phyloP scores from a whole-genome alignment of 2,329 filamentous ascomycete species.

The Cercospora zeae-maydis region DNA sequence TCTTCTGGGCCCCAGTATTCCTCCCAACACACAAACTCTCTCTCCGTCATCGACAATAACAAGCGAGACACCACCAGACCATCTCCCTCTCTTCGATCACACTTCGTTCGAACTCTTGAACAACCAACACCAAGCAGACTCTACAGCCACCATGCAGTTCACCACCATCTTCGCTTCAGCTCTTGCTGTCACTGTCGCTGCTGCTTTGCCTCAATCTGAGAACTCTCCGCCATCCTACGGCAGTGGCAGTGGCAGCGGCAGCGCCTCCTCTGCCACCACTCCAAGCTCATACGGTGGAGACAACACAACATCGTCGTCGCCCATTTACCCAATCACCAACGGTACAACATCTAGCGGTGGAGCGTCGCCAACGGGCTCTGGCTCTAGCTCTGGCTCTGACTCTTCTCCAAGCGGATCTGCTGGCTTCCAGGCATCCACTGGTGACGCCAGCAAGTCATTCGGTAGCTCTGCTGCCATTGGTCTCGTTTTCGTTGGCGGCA shows the following conservation, averaged over 20 bases:
- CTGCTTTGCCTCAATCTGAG: conserved; percentile 6
- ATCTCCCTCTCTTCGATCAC: neutral
- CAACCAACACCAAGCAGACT: neutral
- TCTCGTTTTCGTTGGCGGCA: conserved; percentile 17
- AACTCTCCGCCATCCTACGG: neutral
- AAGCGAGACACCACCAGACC: neutral
- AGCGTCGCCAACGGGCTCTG: conserved; percentile 13
- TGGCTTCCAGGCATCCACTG: conserved; percentile 10
- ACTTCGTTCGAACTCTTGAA: neutral
- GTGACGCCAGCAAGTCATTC: conserved; percentile 1
- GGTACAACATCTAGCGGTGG: conserved; percentile 9
- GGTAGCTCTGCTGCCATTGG: conserved; percentile 18
- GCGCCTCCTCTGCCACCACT: neutral
- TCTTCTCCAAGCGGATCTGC: conserved; percentile 7
- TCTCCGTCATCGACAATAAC: conserved; percentile 3
- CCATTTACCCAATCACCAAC: conserved; percentile 12
- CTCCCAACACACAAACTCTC: neutral
- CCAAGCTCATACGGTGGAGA: neutral
- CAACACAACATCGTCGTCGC: neutral
- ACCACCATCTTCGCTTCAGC: conserved; percentile 15
- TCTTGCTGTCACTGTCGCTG: conserved; percentile 13
- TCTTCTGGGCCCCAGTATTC: neutral
- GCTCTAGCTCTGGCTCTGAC: conserved; percentile 12
- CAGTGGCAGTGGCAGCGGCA: neutral
- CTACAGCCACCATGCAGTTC: conserved; percentile 15